phyloP scores from a whole-genome alignment of 2,329 filamentous ascomycete genomes.

The Xylariaceae sp. region DNA sequence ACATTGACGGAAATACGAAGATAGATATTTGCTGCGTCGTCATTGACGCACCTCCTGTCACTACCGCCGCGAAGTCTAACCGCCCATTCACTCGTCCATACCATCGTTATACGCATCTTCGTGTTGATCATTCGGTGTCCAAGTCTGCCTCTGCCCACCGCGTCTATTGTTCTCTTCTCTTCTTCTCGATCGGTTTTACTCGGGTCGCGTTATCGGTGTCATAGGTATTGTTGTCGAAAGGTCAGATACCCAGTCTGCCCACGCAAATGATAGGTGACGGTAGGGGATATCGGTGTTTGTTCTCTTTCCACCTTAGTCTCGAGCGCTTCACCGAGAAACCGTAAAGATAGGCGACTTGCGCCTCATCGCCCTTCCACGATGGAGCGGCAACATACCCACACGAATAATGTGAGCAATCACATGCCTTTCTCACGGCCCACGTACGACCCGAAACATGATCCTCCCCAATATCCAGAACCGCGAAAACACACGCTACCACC shows the following conservation, averaged over 20 bases:
- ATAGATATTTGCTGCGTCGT: not conserved
- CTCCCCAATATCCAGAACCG: conserved; percentile 8
- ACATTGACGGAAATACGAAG: not conserved
- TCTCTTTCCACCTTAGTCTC: conserved; percentile 13
- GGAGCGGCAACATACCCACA: conserved; percentile 34
- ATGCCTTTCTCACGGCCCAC: conserved; percentile 37
- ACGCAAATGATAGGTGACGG: not conserved
- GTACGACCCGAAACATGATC: conserved; percentile 25
- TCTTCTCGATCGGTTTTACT: not conserved
- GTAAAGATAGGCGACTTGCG: conserved; percentile 14
- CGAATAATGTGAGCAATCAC: conserved; percentile 34
- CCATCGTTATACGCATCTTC: not conserved
- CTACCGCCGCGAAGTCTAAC: not conserved
- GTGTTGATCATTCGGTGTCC: not conserved
- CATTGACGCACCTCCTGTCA: not conserved
- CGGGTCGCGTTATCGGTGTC: not conserved
- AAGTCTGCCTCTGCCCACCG: not conserved
- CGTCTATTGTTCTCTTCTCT: not conserved
- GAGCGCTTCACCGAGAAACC: conserved; percentile 10
- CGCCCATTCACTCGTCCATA: not conserved
- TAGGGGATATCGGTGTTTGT: not conserved
- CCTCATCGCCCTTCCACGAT: conserved; percentile 17
- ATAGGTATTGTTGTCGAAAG: not conserved
- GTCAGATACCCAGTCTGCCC: not conserved
- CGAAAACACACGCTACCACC: conserved; percentile 24